Base-by-base conservation (phyloP, 106 monocot species). In the Dendrobium catenatum region DNA sequence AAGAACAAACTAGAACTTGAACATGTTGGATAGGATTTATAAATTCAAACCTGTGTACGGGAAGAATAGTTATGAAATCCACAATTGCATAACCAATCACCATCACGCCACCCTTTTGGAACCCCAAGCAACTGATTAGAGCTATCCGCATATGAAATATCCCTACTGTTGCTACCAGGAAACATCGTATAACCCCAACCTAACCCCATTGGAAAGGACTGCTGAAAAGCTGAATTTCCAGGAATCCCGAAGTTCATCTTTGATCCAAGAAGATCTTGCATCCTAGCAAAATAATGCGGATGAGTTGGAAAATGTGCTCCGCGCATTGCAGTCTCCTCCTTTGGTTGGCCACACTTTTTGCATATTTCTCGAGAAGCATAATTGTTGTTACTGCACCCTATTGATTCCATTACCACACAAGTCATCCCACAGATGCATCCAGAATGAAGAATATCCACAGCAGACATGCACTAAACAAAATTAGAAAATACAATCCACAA, bases 371-470 rank as follows among this genome's bases (percentile, higher is more conserved):
- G 91, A 79, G 98, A 98, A 75, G 98, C 98, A 90, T 98, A 98
- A 91, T 98, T 98, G 83, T 98, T 98, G 89, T 98, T 98, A 90
- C 98, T 98, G 89, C 98, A 98, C 83, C 95, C 98, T 98, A 92
- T 84, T 72, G 82, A 77, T 85, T 82, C 84, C 64, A 88, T 85
- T 87, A 74, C 66, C 55, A 72, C 85, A 58, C 77, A 42, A 77
- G 29, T 68, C 31, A 27, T 78, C 84, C 85, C 70, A 72, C 81
- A 78, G 31, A 26, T 59, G 61, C 42, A 77, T 81, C 75, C 78
- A 89, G 78, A 73, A 72, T 76, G 77, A 51, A 81, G 42, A 78
- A 78, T 33, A 31, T 47, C 77, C 83, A 83, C 75, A 47, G 80
- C 79, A 86, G 80, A 74, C 61, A 79, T 54, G 83, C 80, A 86